Percentiles rank a stretch among this genome's conserved stretches.
Conservation (phyloP, 2,329 filamentous ascomycete genomes). For the Xylariaceae sp. region DNA sequence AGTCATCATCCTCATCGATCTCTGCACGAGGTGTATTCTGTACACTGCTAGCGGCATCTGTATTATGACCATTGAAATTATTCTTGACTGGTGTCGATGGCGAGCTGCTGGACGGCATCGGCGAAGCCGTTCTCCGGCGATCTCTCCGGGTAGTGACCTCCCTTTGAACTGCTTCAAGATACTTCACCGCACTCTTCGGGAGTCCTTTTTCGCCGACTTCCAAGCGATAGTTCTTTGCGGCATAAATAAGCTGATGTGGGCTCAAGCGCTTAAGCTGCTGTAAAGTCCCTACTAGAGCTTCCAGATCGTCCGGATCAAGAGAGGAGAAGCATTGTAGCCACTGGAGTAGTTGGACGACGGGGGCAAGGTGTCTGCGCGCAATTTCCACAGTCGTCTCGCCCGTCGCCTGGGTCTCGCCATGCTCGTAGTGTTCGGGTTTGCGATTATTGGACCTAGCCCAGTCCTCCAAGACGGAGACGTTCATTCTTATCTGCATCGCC, state of each 20-base stretch:
- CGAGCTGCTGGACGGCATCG: constrained; percentile 33
- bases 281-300: constrained; percentile 82
- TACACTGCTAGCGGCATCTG: constrained; percentile 41
- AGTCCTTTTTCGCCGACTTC: constrained; percentile 94
- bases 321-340: constrained; percentile 99
- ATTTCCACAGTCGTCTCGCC: constrained; percentile 87
- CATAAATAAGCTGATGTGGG: constrained; percentile 85
- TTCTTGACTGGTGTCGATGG: constrained; percentile 37
- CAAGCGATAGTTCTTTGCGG: constrained; percentile 87
- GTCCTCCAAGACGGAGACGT: constrained; percentile 90
- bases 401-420: constrained; percentile 78
- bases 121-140: constrained; percentile 46
- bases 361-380: constrained; percentile 78
- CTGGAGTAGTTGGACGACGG: constrained; percentile 89
- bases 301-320: constrained; percentile 77
- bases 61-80: constrained; percentile 42
- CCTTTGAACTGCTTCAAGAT: constrained; percentile 75
- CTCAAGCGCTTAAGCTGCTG: constrained; percentile 84
- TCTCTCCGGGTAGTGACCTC: constrained; percentile 64
- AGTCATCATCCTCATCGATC: constrained; percentile 63
- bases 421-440: constrained; percentile 92
- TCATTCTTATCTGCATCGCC: constrained; percentile 99
- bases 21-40: constrained; percentile 41
- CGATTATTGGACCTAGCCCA: constrained; percentile 94
- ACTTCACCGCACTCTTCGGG: constrained; percentile 84